Evolutionary conservation across 345 rosid species (phyloP), one percentile per base, ranked within the genome.

Genomic region (Aquilaria malaccensis): DNA sequence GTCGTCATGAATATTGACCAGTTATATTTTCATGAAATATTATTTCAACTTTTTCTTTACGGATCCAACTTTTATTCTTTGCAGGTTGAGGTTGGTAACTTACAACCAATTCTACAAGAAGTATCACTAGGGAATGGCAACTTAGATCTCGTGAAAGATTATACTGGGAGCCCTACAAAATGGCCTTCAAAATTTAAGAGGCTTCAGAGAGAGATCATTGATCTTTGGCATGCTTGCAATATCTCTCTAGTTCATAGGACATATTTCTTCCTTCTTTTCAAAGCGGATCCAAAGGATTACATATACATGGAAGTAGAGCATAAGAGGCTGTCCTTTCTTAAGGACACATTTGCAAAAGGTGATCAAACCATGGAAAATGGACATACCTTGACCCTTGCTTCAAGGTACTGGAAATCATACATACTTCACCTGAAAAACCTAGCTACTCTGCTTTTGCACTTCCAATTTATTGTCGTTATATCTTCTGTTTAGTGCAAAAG

Each of bases 301-400:
- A 76, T 88, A 70, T 90, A 90, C 77, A 74, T 90, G 93, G 97
- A 90, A 70, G 96, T 86, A 30, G 97, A 94, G 79, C 84, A 72
- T 61, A 82, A 87, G 66, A 79, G 94, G 67, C 69, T 94, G 58
- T 63, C 79, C 66, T 81, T 84, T 70, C 80, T 90, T 7, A 86
- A 75, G 80, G 79, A 84, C 52, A 37, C 43, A 2, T 37, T 37
- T 37, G 43, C 43, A 37, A 37, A 37, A 37, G 43, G 43, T 37
- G 75, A 60, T 64, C 77, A 74, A 71, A 63, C 89, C 6, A 57
- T 77, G 22, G 95, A 72, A 45, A 80, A 83, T 45, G 90, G 87
- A 61, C 76, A 71, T 51, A 58, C 62, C 50, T 33, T 74, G 52
- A 68, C 77, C 53, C 70, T 72, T 10, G 59, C 71, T 66, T 83